Evolutionary conservation across 768 basidiomycete genomes (phyloP).

Genomic region (Amanita pallidorosea): DNA sequence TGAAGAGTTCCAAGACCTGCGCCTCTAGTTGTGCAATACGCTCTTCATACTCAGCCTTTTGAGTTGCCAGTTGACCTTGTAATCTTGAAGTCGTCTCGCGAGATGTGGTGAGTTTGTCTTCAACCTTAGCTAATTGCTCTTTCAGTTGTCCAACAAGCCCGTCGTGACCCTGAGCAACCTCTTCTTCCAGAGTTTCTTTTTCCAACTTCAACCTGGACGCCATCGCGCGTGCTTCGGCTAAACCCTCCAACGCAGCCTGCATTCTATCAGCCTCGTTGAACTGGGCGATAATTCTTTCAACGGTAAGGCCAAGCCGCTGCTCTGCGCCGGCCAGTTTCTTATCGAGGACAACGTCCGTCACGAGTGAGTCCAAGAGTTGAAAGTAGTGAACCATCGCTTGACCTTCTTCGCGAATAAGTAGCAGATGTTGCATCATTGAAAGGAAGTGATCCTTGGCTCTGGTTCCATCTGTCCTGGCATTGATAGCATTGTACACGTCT

Average conservation of each 20-base stretch:
- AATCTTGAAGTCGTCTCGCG: slow-evolving; percentile 69
- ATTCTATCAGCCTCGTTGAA: slow-evolving; percentile 85
- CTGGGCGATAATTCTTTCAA: slow-evolving; percentile 78
- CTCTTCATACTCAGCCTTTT: slow-evolving; percentile 75
- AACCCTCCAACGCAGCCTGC: slow-evolving; percentile 71
- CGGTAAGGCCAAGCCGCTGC: slow-evolving; percentile 78
- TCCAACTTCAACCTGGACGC: slow-evolving; percentile 62
- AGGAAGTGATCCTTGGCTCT: slow-evolving; percentile 79
- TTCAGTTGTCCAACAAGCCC: slow-evolving; percentile 82
- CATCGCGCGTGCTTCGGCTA: slow-evolving; percentile 52
- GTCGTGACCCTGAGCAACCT: slow-evolving; percentile 70
- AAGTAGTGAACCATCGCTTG: slow-evolving; percentile 80
- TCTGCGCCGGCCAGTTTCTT: slow-evolving; percentile 82
- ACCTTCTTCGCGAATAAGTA: slow-evolving; percentile 85
- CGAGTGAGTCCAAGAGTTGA: slow-evolving; percentile 81
- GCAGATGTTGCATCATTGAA: slow-evolving; percentile 88
- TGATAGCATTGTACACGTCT: slow-evolving; percentile 81
- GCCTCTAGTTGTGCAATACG: slow-evolving; percentile 81
- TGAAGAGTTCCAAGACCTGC: slow-evolving; percentile 89
- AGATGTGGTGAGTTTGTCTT: slow-evolving; percentile 70
- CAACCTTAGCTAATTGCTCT: slow-evolving; percentile 51
- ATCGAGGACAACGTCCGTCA: slow-evolving; percentile 88
- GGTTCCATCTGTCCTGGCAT: slow-evolving; percentile 64
- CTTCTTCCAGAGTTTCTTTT: slow-evolving; percentile 75
- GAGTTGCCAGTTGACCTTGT: slow-evolving; percentile 66